These are phyloP conservation scores for Alternaria sp. DNA, from an alignment of 2,329 filamentous ascomycete species.

Conservation along the genomic window DNA sequence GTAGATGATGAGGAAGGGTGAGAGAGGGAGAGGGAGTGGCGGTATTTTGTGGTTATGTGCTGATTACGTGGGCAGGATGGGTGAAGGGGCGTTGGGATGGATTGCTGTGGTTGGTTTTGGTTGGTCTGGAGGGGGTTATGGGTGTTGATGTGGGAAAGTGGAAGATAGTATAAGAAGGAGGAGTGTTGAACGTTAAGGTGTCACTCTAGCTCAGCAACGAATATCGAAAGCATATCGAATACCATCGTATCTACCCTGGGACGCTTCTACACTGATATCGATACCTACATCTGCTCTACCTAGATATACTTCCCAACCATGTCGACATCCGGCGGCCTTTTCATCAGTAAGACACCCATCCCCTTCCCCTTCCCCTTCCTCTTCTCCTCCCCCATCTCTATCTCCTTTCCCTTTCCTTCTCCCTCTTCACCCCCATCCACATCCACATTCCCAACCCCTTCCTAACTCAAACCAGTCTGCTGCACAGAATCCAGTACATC, in stretches of 20 bases:
- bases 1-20: neutral
- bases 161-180: neutral
- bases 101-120: neutral
- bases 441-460: no score
- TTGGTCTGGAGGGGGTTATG: neutral
- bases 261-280: neutral
- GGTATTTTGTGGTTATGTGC: neutral
- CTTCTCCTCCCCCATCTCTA: neutral
- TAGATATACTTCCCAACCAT: neutral
- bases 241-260: no score
- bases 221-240: neutral
- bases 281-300: neutral
- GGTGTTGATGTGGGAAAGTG: neutral
- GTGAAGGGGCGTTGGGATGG: neutral
- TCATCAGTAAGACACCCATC: neutral
- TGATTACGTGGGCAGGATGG: neutral
- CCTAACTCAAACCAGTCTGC: no score
- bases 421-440: no score
- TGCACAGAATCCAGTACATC: conserved; percentile 1
- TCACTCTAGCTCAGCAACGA: no score
- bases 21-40: neutral
- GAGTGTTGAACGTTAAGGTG: no score
- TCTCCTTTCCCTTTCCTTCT: no score
- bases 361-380: neutral
- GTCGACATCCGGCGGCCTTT: neutral